Evolutionary conservation across 1,284 basidiomycete genomes (phyloP), one percentile per base, ranked within the genome.

Genomic region (Puccinia brachypodii): DNA sequence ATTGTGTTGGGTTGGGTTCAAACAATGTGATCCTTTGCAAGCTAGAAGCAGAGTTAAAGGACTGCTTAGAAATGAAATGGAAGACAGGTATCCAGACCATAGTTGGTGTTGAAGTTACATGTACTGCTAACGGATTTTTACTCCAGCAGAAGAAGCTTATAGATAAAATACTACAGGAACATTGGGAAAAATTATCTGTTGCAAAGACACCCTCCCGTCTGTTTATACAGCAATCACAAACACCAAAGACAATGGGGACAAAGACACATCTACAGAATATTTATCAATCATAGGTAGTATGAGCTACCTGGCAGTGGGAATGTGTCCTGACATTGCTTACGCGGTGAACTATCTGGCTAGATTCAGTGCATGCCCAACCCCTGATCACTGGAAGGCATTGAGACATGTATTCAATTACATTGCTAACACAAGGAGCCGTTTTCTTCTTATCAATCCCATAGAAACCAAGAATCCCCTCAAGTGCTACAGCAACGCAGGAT

Each of bases 21-120:
- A 28, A 3, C 2, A 25, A 28, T 28, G 42, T 22, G 3, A 28
- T 71, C 1, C 40, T 71, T 2, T 9, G 31, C 6, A 28, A 71
- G 8, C 42, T 71, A 11, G 68, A 71, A 31, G 0, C 4, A 2
- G 42, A 47, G 2, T 25, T 71, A 1, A 71, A 71, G 16, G 68
- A 50, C n/a, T 44, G 44, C 11, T 36, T 71, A 2, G n/a, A 71
- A 33, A 71, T 71, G 40, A 71, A 64, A n/a, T 64, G 62, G 62
- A 16, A 36, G 16, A 9, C n/a, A 2, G 36, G 36, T n/a, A 16
- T 36, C 7, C 6, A 71, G 13, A 71, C 42, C 40, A 44, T 71
- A 7, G 40, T 71, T 9, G 68, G 68, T 3, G 40, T 71, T 7
- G 68, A 71, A 31, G 44, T 47, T 3, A 25, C 28, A 3, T 13